Conservation (phyloP, 2,329 filamentous ascomycete species). For the Aspergillus sp. region DNA sequence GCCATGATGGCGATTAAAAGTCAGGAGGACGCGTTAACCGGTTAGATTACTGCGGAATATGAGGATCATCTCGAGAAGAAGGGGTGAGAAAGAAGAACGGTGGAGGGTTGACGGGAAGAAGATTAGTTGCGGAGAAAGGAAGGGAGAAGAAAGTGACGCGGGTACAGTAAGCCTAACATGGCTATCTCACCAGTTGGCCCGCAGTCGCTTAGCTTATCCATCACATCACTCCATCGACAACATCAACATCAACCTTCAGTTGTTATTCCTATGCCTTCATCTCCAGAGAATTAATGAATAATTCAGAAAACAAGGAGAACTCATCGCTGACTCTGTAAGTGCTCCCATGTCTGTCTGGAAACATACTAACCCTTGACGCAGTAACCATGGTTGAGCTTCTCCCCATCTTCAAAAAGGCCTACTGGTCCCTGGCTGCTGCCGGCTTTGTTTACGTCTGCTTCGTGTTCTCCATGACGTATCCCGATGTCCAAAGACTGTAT, state of each 20-base stretch:
- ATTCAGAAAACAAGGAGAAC: no score
- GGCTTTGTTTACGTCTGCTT: conserved; percentile 65
- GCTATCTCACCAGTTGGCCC: neutral
- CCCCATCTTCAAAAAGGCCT: conserved; percentile 50
- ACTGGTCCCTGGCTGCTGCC: conserved; percentile 57
- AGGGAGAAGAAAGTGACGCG: conserved; percentile 3
- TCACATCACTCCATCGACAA: neutral
- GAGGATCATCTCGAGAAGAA: conserved; percentile 8
- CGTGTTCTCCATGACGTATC: conserved; percentile 63
- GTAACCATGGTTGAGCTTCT: conserved; percentile 37
- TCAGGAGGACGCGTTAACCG: neutral
- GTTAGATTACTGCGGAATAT: neutral
- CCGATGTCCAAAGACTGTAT: conserved; percentile 77
- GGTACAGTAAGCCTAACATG: neutral
- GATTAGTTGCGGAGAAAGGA: neutral
- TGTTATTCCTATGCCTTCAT: no score
- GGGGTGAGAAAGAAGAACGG: conserved; percentile 9
- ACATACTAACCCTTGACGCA: no score
- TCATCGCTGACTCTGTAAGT: neutral
- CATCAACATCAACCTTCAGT: no score
- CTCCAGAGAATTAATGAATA: no score
- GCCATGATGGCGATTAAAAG: conserved; percentile 26
- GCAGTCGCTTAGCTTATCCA: neutral
- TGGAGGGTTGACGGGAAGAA: neutral
- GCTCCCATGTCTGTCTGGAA: neutral